Evolutionary conservation across 805 yeast genomes (phyloP).

Genomic region (Candida cerambycidarum): DNA sequence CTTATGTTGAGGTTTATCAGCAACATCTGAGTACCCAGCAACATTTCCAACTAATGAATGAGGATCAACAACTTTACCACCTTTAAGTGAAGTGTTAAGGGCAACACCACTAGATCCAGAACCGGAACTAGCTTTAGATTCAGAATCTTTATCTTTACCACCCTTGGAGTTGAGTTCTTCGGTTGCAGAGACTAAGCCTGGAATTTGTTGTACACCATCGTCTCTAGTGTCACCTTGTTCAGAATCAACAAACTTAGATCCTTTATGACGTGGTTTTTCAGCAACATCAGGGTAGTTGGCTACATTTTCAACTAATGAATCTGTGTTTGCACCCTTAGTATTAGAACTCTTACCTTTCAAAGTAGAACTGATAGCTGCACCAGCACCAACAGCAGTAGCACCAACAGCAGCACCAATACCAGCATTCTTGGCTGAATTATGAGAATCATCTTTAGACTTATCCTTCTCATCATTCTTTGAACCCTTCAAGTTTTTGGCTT

Average conservation of each 20-base stretch:
- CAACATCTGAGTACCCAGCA: slow-evolving; percentile 5
- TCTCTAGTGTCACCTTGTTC: slow-evolving; percentile 1
- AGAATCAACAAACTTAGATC: slow-evolving; percentile 7
- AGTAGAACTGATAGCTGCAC: background rate
- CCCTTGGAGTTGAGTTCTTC: slow-evolving; percentile 9
- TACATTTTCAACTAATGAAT: slow-evolving; percentile 1
- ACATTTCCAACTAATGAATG: slow-evolving; percentile 12
- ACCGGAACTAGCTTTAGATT: background rate
- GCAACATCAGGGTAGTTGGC: background rate
- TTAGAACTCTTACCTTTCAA: background rate
- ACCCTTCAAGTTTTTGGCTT: slow-evolving; percentile 3
- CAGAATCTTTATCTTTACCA: background rate
- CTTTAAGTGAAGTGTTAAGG: slow-evolving; percentile 6
- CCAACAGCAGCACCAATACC: background rate
- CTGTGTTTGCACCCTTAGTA: background rate
- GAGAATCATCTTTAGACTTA: background rate
- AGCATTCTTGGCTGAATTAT: background rate
- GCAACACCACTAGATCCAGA: background rate
- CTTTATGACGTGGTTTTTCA: slow-evolving; percentile 3
- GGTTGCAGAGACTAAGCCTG: slow-evolving; percentile 9
- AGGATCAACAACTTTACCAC: slow-evolving; percentile 9
- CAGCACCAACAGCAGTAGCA: slow-evolving; percentile 3
- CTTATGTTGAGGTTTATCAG: slow-evolving; percentile 6
- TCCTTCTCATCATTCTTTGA: background rate
- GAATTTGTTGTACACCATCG: background rate